Evolutionary conservation across 305 asterid species (phyloP), one percentile per base, ranked within the genome.

Genomic region (Fraxinus platypoda): DNA sequence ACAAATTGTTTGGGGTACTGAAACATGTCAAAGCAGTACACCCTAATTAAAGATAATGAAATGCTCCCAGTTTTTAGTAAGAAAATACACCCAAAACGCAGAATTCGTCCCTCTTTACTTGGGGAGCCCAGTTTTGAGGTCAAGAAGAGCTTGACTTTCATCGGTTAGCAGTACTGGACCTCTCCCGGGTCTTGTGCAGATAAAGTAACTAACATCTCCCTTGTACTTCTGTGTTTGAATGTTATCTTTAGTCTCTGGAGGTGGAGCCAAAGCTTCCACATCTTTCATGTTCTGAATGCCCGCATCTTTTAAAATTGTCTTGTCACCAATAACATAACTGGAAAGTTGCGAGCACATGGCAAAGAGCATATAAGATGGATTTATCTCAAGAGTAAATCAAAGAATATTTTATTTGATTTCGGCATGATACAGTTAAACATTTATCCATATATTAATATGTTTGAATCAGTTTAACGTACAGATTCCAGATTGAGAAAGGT

Each of bases 171-270:
- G 75, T 82, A 90, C 86, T 15, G 93, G 93, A 81, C 93, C 93
- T 87, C 93, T 89, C 62, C 98, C 97, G 12, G 97, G 97, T 85
- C 91, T 91, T 19, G 98, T 94, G 92, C 94, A 93, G 89, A 94
- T 93, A 77, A 94, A 94, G 87, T 94, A 94, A 85, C 93, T 93
- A 41, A 94, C 95, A 35, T 92, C 98, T 77, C 98, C 98, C 74
- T 70, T 87, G 76, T 49, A 80, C 86, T 89, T 93, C 74, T 89
- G 94, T 11, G 82, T 72, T 0, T 87, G 85, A 86, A 75, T 46
- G 62, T 85, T 94, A 54, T 85, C 94, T 85, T 87, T 90, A 54
- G 84, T 81, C 88, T 93, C 98, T 34, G 98, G 93, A 70, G 97
- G 98, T 59, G 95, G 93, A 7, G 89, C 78, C 84, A 93, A 79